Percentiles rank a stretch among this genome's conserved stretches.
Conservation (phyloP, 306 rosid species). For the Aeschynomene evenia region DNA sequence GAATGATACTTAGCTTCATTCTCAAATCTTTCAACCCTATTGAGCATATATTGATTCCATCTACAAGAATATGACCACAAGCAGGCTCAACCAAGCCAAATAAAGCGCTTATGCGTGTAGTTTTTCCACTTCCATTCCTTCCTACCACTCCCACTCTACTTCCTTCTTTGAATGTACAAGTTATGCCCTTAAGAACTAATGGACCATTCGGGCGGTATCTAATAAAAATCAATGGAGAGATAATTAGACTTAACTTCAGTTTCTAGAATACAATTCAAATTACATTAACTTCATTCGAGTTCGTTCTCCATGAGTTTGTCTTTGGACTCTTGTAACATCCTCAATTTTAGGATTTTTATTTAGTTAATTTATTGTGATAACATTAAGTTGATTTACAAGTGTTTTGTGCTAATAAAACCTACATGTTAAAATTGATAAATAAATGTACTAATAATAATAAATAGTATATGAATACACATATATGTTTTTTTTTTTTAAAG, state of each 20-base stretch:
- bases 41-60: slow-evolving; percentile 56
- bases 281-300: too few relatives aligned
- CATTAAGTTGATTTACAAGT: too few relatives aligned
- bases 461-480: too few relatives aligned
- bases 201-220: slow-evolving; percentile 60
- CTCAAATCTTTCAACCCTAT: slow-evolving; percentile 67
- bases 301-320: too few relatives aligned
- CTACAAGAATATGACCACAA: slow-evolving; percentile 49
- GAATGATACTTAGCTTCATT: slow-evolving; percentile 67
- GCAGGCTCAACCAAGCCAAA: slow-evolving; percentile 68
- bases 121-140: slow-evolving; percentile 75
- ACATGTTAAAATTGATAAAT: too few relatives aligned
- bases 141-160: slow-evolving; percentile 68
- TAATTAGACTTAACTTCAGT: not conserved
- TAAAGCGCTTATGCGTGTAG: slow-evolving; percentile 68
- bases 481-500: too few relatives aligned
- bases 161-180: slow-evolving; percentile 64
- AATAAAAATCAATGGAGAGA: slow-evolving; percentile 28
- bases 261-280: too few relatives aligned
- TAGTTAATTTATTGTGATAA: too few relatives aligned
- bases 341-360: too few relatives aligned
- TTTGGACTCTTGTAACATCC: too few relatives aligned
- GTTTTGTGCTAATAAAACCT: too few relatives aligned
- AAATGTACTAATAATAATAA: too few relatives aligned
- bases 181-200: slow-evolving; percentile 57